phyloP scores from a whole-genome alignment of 352 stramenopile genomes.

The Pythium rhizo-oryzae region DNA sequence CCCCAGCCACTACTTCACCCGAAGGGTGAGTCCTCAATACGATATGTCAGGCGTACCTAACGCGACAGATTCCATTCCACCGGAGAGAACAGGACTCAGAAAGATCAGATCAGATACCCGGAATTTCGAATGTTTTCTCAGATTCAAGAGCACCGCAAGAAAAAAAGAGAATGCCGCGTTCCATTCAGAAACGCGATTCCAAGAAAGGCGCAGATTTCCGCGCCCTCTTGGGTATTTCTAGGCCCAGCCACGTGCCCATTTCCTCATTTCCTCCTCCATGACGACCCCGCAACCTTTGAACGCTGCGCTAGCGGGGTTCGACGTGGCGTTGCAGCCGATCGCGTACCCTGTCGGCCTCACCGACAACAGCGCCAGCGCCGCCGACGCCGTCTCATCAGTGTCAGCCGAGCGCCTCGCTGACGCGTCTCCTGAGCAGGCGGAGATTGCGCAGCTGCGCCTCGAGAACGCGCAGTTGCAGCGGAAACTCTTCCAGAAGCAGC shows the following conservation, averaged over 20 bases:
- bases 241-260: background rate
- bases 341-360: background rate
- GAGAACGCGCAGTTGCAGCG: conserved; percentile 8
- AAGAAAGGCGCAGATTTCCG: background rate
- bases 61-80: background rate
- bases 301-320: background rate
- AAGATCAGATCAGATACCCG: background rate
- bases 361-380: background rate
- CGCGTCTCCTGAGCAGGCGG: background rate
- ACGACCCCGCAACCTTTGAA: background rate
- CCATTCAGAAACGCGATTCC: background rate
- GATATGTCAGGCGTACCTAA: background rate
- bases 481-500: conserved; percentile 16
- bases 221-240: background rate
- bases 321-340: conserved; percentile 7
- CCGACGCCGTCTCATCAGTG: background rate
- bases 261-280: background rate
- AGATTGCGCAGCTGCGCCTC: background rate
- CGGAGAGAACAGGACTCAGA: background rate
- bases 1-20: too few relatives aligned
- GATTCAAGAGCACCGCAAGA: background rate
- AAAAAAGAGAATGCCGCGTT: background rate
- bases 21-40: too few relatives aligned
- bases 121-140: background rate
- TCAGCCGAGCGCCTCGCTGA: background rate